These are phyloP conservation scores for Fusarium coffeatum DNA, from an alignment of 2,329 filamentous ascomycete species.

Conservation along the genomic window DNA sequence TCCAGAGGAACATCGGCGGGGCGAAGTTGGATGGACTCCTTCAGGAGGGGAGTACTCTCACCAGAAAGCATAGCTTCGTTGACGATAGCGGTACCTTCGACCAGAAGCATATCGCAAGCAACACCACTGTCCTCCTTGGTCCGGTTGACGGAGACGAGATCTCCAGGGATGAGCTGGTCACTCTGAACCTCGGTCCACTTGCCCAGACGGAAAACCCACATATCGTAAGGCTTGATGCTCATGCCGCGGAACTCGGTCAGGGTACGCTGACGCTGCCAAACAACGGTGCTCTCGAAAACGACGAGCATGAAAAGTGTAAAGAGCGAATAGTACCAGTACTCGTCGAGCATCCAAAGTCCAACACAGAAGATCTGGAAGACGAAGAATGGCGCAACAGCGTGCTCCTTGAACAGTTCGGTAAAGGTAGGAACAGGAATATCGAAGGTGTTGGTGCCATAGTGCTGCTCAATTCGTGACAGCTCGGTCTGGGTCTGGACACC, in stretches of 20 bases:
- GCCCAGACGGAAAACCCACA: slow-evolving; percentile 88
- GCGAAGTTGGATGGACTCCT: slow-evolving; percentile 93
- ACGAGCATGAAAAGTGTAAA: slow-evolving; percentile 99
- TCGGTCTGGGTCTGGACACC: slow-evolving; percentile 82
- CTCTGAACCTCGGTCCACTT: slow-evolving; percentile 91
- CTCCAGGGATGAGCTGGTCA: slow-evolving; percentile 91
- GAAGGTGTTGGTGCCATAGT: slow-evolving; percentile 96
- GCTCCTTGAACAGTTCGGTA: slow-evolving; percentile 95
- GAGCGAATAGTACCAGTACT: slow-evolving; percentile 99
- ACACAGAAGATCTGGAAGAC: slow-evolving; percentile 99
- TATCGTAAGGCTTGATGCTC: slow-evolving; percentile 98
- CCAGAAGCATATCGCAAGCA: slow-evolving; percentile 94
- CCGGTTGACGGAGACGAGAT: slow-evolving; percentile 89
- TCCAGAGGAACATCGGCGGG: slow-evolving; percentile 85
- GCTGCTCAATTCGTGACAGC: slow-evolving; percentile 82
- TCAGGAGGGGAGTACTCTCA: slow-evolving; percentile 95
- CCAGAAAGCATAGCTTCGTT: slow-evolving; percentile 99
- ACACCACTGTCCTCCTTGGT: slow-evolving; percentile 98
- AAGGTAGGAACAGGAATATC: slow-evolving; percentile 98
- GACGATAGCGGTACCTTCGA: slow-evolving; percentile 96
- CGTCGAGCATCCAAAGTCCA: slow-evolving; percentile 97
- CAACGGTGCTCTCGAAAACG: slow-evolving; percentile 96
- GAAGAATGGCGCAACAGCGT: slow-evolving; percentile 98
- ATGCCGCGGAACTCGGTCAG: slow-evolving; percentile 97
- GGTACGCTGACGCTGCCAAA: slow-evolving; percentile 98